These are phyloP conservation scores for Penicillium sp. DNA, from an alignment of 2,329 filamentous ascomycete species.

Conservation along the genomic window DNA sequence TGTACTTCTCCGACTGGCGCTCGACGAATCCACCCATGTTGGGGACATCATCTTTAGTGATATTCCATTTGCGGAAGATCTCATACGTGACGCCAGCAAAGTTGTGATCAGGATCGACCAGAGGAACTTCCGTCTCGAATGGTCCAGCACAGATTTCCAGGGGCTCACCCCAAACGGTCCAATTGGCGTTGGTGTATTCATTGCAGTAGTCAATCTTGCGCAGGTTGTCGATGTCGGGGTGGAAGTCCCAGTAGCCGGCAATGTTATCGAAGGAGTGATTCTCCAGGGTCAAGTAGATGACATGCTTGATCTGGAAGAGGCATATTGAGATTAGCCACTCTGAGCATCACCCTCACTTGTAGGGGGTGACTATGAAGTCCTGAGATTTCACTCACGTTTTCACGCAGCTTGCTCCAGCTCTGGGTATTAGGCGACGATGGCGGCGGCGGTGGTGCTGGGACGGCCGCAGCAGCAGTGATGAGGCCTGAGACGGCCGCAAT, in stretches of 20 bases:
- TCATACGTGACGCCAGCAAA: constrained; percentile 40
- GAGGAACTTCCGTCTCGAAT: constrained; percentile 42
- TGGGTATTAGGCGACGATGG: constrained; percentile 4
- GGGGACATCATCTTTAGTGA: constrained; percentile 39
- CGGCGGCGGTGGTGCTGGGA: constrained; percentile 15
- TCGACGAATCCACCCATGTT: constrained; percentile 47
- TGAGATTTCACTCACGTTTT: constrained; percentile 29
- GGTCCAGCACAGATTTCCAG: constrained; percentile 42
- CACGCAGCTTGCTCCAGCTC: constrained; percentile 28
- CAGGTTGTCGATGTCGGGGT: constrained; percentile 44
- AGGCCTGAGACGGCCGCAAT: constrained; percentile 17
- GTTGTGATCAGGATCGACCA: constrained; percentile 42
- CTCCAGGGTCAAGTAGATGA: constrained; percentile 45
- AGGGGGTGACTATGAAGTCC: background rate
- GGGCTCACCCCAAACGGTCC: constrained; percentile 43
- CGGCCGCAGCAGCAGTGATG: constrained; percentile 21
- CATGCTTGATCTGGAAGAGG: constrained; percentile 37
- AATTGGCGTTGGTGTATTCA: constrained; percentile 45
- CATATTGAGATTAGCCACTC: background rate
- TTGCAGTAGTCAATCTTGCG: constrained; percentile 41
- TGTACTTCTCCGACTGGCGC: constrained; percentile 44
- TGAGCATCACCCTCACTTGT: background rate
- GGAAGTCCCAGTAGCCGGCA: constrained; percentile 45
- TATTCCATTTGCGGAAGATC: constrained; percentile 46
- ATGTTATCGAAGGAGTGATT: constrained; percentile 50